Evolutionary conservation across 2,329 filamentous ascomycete species (phyloP).

Genomic region (Stagonosporopsis rhizophila): DNA sequence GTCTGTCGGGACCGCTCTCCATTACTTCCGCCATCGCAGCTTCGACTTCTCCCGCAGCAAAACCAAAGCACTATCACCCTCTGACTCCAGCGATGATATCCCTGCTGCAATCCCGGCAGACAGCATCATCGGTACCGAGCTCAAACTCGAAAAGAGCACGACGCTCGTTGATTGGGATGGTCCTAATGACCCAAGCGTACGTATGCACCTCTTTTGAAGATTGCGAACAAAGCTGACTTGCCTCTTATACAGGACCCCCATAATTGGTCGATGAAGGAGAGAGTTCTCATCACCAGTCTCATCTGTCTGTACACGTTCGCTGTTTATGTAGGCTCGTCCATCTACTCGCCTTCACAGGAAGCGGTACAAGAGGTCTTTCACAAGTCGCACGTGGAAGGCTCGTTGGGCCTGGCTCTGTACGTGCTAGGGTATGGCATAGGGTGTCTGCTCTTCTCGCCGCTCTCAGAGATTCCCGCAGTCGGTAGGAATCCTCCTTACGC

Average conservation of each 20-base stretch:
- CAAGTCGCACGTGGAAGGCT: conserved; percentile 59
- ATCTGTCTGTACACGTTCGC: conserved; percentile 64
- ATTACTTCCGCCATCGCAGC: conserved; percentile 30
- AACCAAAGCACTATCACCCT: conserved; percentile 23
- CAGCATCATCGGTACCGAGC: conserved; percentile 24
- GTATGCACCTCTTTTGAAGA: neutral
- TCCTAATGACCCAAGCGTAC: conserved; percentile 37
- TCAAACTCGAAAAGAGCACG: conserved; percentile 32
- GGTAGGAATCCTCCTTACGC: conserved; percentile 73
- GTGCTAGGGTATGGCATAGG: conserved; percentile 68
- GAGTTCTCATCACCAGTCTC: conserved; percentile 42
- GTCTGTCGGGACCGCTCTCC: conserved; percentile 24
- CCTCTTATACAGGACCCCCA: conserved; percentile 36
- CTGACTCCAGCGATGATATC: conserved; percentile 31
- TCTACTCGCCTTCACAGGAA: conserved; percentile 55
- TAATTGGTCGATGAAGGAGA: conserved; percentile 45
- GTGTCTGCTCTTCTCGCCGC: conserved; percentile 69
- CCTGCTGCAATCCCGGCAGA: conserved; percentile 17
- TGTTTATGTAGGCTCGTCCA: conserved; percentile 60
- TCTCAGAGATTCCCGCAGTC: conserved; percentile 70
- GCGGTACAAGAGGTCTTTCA: conserved; percentile 61
- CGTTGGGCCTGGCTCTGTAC: conserved; percentile 66
- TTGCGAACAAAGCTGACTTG: neutral
- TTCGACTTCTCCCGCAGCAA: conserved; percentile 29
- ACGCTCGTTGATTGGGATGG: conserved; percentile 51